Base-by-base conservation (phyloP, 1,139 yeast genomes). In the Blastobotrys indianensis region DNA sequence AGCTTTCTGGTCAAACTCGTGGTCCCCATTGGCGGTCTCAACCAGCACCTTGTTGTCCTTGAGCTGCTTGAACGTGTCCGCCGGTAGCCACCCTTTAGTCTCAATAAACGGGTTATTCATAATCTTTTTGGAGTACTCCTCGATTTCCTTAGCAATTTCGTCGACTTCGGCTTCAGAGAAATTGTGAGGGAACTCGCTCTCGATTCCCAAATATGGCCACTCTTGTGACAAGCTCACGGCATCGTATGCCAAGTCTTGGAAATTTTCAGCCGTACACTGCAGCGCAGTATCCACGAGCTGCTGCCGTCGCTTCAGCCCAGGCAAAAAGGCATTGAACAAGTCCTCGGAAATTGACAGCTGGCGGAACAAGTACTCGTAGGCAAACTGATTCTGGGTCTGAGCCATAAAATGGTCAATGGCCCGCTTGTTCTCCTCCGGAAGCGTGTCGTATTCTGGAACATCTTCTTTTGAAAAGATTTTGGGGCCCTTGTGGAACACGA, bases 81-180 rank as follows among this genome's bases (percentile, higher is more conserved):
- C 95, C 23, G 97, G 96, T 49, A 92, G 76, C 96, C 97, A 90
- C 4, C 96, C 96, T 48, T 86, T 85, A 33, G 97, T 85, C 42
- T 94, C 94, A 32, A 86, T 82, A 65, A 88, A 88, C 40, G 97
- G 97, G 46, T 80, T 76, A 6, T 80, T 72, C 33, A 82, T 75
- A 42, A 85, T 68, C 54, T 77, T 80, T 54, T 76, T 68, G 63
- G 85, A 92, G 68, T 86, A 83, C 38, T 73, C 76, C 51, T 77
- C 80, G 57, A 86, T 73, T 29, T 76, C 77, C 28, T 68, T 61
- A 47, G 78, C 79, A 60, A 82, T 84, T 42, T 71, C 66, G 42
- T 73, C 78, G 20, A 78, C 60, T 52, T 76, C 79, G 43, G 72
- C 77, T 31, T 75, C 76, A 32, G 78, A 64, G 62, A 76, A 82